Evolutionary conservation across 2,329 filamentous ascomycete species (phyloP), one percentile per base, ranked within the genome.

Genomic region (Claviceps arundinis): DNA sequence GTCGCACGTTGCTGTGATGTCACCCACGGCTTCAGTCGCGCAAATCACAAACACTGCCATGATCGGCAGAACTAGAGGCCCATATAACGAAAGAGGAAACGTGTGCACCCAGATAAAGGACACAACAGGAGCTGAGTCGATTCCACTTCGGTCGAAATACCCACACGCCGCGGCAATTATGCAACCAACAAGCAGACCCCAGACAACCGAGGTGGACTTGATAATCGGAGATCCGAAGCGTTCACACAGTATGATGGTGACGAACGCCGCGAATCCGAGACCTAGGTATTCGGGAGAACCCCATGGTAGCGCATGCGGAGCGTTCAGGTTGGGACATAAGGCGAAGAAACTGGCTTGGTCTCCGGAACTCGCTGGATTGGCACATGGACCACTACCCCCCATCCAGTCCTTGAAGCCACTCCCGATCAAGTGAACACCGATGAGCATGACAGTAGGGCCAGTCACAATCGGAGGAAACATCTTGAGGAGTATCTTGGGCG

Each of bases 161-260:
- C 86, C 87, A 50, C 77, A 82, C 1, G 86, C 87, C 0, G 76
- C 87, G 11, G 85, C 86, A 55, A 93, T 85, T 60, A 89, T 84
- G 67, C 87, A 90, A 46, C 87, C 87, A 1, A 84, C 64, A 0
- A 89, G 74, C 5, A 90, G 73, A 14, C 87, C 87, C 52, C 89
- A 73, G 43, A 90, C 80, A 37, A 91, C 86, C 34, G 83, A 82
- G 7, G 81, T 85, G 2, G 82, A 87, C 64, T 90, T 90, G 85
- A 93, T 90, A 57, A 93, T 85, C 0, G 88, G 87, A 0, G 85
- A 78, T 1, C 88, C 88, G 59, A 90, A 89, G 11, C 86, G 79
- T 66, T 93, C 87, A 63, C 85, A 87, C 13, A 91, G 63, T 55
- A 93, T 83, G 62, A 93, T 91, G 30, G 84, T 85, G 45, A 85